A percentile compares a stretch with the other conserved stretches of the same genome.
phyloP scores from a whole-genome alignment of 208 protist species.

The Wallacemonas rigidus region DNA sequence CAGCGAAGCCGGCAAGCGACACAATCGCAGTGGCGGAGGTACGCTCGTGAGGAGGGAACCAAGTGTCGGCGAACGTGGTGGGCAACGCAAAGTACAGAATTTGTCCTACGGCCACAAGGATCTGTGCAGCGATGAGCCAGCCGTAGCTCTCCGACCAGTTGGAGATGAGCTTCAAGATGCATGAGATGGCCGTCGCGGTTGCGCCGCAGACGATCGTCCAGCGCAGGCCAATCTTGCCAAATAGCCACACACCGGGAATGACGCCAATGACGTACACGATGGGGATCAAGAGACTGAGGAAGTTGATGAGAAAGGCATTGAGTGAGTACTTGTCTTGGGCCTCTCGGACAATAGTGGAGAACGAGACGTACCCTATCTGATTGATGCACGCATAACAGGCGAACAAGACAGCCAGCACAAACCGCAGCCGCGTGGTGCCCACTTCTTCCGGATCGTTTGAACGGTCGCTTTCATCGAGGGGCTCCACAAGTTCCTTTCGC shows the following conservation, averaged over 20 bases:
- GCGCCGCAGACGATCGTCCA: slow-evolving; percentile 40
- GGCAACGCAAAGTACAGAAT: slow-evolving; percentile 45
- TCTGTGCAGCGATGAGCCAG: slow-evolving; percentile 42
- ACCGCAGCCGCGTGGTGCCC: slow-evolving; percentile 31
- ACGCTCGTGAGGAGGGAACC: slow-evolving; percentile 53
- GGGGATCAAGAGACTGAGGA: slow-evolving; percentile 42
- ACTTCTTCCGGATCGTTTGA: slow-evolving; percentile 2
- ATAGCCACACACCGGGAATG: slow-evolving; percentile 39
- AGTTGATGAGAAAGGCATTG: slow-evolving; percentile 37
- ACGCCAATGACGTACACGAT: slow-evolving; percentile 43
- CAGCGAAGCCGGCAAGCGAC: slow-evolving; percentile 44
- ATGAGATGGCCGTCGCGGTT: slow-evolving; percentile 27
- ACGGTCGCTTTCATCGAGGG: too few relatives aligned
- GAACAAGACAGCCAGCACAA: slow-evolving; percentile 37
- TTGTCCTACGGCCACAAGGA: slow-evolving; percentile 38
- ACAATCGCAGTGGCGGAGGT: slow-evolving; percentile 48
- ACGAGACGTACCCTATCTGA: slow-evolving; percentile 55
- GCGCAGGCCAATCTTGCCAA: slow-evolving; percentile 49
- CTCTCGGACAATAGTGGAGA: slow-evolving; percentile 41
- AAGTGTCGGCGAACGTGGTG: slow-evolving; percentile 45
- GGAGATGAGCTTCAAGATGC: slow-evolving; percentile 46
- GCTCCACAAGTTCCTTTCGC: too few relatives aligned
- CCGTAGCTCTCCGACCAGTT: slow-evolving; percentile 36
- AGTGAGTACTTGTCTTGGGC: slow-evolving; percentile 37
- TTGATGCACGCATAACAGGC: slow-evolving; percentile 43